phyloP scores from a whole-genome alignment of 768 basidiomycete species.

The Tubosaeta sp. region DNA sequence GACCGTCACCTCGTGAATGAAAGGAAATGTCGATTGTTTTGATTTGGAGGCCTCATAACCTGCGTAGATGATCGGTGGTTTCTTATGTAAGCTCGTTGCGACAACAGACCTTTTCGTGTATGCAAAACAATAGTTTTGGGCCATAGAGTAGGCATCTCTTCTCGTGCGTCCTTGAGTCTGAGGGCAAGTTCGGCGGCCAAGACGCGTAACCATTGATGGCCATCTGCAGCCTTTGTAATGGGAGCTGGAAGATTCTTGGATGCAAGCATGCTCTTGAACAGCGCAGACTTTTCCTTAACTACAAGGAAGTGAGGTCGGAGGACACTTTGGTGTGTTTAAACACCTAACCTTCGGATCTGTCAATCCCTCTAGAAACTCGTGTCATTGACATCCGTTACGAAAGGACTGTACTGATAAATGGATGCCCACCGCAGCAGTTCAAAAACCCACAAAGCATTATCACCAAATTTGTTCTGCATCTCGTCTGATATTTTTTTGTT shows the following conservation, averaged over 20 bases:
- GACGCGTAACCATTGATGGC: conserved; percentile 87
- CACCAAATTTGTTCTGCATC: conserved; percentile 77
- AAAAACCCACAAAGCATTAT: conserved; percentile 86
- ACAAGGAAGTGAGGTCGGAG: not conserved
- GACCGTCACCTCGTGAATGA: conserved; percentile 65
- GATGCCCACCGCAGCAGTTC: conserved; percentile 73
- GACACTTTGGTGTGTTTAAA: not conserved
- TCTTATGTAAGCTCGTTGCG: not conserved
- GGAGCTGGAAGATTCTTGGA: conserved; percentile 90
- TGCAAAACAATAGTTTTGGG: conserved; percentile 87
- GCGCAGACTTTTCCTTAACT: conserved; percentile 82
- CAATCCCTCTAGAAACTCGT: conserved; percentile 62
- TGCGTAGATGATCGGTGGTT: conserved; percentile 25
- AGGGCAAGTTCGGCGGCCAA: conserved; percentile 87
- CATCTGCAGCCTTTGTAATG: conserved; percentile 69
- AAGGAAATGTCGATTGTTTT: conserved; percentile 87
- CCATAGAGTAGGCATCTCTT: conserved; percentile 73
- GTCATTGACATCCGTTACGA: not conserved
- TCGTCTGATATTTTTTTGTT: conserved; percentile 47
- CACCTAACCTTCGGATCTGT: conserved; percentile 74
- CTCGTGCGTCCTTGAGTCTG: conserved; percentile 77
- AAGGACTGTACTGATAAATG: not conserved
- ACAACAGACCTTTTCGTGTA: conserved; percentile 57
- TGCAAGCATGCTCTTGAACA: conserved; percentile 91
- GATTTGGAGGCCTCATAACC: conserved; percentile 68